Evolutionary conservation across 1,284 basidiomycete genomes (phyloP), one percentile per base, ranked within the genome.

Genomic region (Marasmius fiardii): DNA sequence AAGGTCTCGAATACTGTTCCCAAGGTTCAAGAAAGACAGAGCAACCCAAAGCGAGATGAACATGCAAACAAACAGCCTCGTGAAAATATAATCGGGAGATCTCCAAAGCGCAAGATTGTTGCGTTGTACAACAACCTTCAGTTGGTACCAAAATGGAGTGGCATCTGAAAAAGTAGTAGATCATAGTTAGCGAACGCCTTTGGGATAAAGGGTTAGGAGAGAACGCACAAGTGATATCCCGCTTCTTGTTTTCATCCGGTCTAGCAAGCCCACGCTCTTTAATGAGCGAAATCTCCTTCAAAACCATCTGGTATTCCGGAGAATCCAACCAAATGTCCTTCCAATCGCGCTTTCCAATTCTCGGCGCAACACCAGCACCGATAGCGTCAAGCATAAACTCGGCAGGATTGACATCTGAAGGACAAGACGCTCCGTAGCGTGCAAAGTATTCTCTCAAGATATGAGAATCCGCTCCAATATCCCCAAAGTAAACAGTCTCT

Each of bases 71-170:
- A 93, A 93, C 44, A 95, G 75, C 51, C 93, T 84, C 47, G 86
- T 93, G 75, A 90, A 92, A 55, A 85, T 82, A 66, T 93, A 93
- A 61, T 94, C 85, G 0, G 90, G 85, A 14, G 85, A 92, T 56
- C 94, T 78, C 90, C 90, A 95, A 31, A 94, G 77, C 2, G 91
- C 85, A 23, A 78, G 68, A 67, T 88, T 86, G 66, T 94, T 93
- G 51, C 95, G 79, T 34, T 74, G 61, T 14, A 89, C 78, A 52
- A 96, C 92, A 5, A 81, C 78, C 67, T 81, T 80, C 63, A 97
- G 75, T 71, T 98, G 95, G 67, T 86, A 89, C 58, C 76, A 68
- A 75, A 93, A 90, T 0, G 87, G 79, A 0, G 93, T 92, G 0
- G 93, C 88, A 66, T 89, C 85, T 88, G 54, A 10, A 34, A 51